A percentile compares a stretch with the other conserved stretches of the same genome.
Conservation (phyloP, 768 basidiomycete species). For the Daedaleopsis nitida region DNA sequence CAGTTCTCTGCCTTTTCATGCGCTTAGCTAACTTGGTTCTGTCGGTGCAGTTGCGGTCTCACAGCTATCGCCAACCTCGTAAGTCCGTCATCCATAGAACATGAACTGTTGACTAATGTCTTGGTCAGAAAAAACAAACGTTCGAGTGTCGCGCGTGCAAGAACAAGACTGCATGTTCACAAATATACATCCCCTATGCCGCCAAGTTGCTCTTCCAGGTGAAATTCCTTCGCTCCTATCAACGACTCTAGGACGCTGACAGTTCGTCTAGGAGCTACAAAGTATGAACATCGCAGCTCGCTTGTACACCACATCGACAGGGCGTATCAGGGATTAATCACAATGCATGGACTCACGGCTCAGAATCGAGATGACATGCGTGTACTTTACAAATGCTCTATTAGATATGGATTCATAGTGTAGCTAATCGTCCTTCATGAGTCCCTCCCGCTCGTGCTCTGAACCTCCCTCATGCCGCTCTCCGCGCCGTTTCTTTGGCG, state of each 20-base stretch:
- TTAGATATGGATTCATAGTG: slow-evolving; percentile 27
- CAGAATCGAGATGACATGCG: slow-evolving; percentile 24
- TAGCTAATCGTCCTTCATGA: slow-evolving; percentile 50
- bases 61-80: slow-evolving; percentile 97
- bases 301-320: slow-evolving; percentile 83
- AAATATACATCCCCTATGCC: slow-evolving; percentile 93
- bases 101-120: slow-evolving; percentile 10
- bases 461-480: slow-evolving; percentile 40
- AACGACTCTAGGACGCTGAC: background rate
- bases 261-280: slow-evolving; percentile 71
- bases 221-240: slow-evolving; percentile 22
- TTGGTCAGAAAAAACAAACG: slow-evolving; percentile 87
- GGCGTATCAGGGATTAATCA: slow-evolving; percentile 69
- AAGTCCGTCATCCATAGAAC: slow-evolving; percentile 33
- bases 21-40: slow-evolving; percentile 18
- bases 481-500: slow-evolving; percentile 51
- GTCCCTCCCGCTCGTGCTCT: slow-evolving; percentile 65
- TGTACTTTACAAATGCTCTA: slow-evolving; percentile 39
- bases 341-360: slow-evolving; percentile 22
- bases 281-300: slow-evolving; percentile 95
- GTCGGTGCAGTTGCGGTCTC: slow-evolving; percentile 72
- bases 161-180: slow-evolving; percentile 94
- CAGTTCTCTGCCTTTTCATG: background rate
- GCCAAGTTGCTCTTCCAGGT: slow-evolving; percentile 97
- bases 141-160: slow-evolving; percentile 98